These are phyloP conservation scores for Steccherinum ochraceum DNA, from an alignment of 768 basidiomycete species.

Conservation along the genomic window DNA sequence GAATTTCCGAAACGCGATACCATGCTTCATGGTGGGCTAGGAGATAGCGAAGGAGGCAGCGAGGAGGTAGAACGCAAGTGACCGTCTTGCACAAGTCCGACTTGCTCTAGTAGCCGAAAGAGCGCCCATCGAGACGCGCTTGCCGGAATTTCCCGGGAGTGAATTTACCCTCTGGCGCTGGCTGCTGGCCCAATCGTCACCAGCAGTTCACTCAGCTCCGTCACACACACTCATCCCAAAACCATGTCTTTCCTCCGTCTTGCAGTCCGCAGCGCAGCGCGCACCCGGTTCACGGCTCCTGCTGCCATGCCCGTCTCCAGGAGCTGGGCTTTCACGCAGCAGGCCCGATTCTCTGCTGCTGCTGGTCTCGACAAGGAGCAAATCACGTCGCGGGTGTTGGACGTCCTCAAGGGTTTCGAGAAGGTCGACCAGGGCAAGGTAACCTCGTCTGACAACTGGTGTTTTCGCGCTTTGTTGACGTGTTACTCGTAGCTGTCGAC, in stretches of 20 bases:
- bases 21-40: conserved; percentile 76
- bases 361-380: conserved; percentile 58
- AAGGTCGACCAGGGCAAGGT: conserved; percentile 80
- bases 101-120: too few relatives aligned
- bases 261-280: conserved; percentile 36
- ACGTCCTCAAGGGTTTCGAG: conserved; percentile 84
- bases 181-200: not conserved
- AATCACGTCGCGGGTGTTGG: conserved; percentile 71
- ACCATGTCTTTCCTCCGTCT: conserved; percentile 54
- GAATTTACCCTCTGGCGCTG: not conserved
- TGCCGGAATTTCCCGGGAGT: not conserved
- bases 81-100: too few relatives aligned
- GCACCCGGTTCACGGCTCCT: conserved; percentile 31
- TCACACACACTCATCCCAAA: conserved; percentile 5
- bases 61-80: conserved; percentile 12
- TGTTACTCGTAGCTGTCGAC: conserved; percentile 58
- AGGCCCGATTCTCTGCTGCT: conserved; percentile 59
- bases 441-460: conserved; percentile 3
- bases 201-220: not conserved
- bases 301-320: conserved; percentile 18
- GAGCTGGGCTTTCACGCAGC: conserved; percentile 20
- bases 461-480: not conserved
- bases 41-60: conserved; percentile 2
- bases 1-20: conserved; percentile 86
- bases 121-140: conserved; percentile 2